phyloP scores from a whole-genome alignment of 2,329 filamentous ascomycete genomes.

The Ceratocystis lukuohia region DNA sequence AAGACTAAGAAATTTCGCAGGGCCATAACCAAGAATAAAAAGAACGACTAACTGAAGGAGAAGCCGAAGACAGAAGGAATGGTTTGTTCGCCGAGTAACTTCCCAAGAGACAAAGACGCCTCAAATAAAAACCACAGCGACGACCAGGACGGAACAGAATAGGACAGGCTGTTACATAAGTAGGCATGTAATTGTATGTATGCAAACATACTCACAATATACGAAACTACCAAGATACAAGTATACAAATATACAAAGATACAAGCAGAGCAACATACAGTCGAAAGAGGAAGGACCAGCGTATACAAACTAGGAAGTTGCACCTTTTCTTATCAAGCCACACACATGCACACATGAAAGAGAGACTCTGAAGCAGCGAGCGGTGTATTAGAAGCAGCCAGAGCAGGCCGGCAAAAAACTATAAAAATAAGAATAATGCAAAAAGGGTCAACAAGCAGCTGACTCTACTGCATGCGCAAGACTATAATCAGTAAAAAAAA shows the following conservation, averaged over 20 bases:
- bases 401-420: neutral
- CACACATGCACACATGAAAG: neutral
- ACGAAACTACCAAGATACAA: neutral
- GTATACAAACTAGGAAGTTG: neutral
- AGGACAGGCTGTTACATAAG: neutral
- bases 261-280: neutral
- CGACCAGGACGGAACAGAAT: neutral
- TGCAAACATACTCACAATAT: neutral
- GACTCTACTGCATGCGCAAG: constrained; percentile 2
- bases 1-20: neutral
- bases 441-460: neutral
- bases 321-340: neutral
- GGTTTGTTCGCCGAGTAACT: neutral
- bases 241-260: neutral
- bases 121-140: neutral
- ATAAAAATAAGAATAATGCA: neutral
- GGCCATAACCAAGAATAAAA: neutral
- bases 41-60: neutral
- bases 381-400: neutral
- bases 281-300: neutral
- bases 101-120: neutral
- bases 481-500: neutral
- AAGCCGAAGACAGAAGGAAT: neutral
- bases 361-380: neutral
- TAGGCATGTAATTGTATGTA: neutral